Percentiles rank a stretch among this genome's conserved stretches.
Evolutionary conservation across 345 rosid species (phyloP).

Genomic region (Eutrema japonicum): DNA sequence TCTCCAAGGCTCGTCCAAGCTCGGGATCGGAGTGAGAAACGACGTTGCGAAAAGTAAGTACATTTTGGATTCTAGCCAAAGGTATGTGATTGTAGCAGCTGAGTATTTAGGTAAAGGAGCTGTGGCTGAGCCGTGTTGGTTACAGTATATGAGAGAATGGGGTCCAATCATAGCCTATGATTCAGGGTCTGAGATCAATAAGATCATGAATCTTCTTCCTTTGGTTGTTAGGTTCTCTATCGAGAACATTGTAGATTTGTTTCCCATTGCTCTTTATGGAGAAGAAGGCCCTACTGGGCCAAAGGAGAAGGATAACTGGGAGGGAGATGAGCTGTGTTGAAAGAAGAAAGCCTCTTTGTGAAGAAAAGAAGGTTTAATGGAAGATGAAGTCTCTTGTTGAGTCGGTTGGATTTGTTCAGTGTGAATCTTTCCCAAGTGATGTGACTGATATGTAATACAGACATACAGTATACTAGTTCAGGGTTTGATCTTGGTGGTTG

Average conservation of each 20-base stretch:
- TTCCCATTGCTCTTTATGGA: slow-evolving; percentile 87
- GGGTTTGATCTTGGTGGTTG: slow-evolving; percentile 10
- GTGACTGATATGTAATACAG: slow-evolving; percentile 8
- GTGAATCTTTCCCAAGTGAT: slow-evolving; percentile 16
- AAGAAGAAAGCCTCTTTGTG: background rate
- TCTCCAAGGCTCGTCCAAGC: slow-evolving; percentile 78
- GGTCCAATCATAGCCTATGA: slow-evolving; percentile 83
- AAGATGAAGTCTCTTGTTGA: slow-evolving; percentile 12
- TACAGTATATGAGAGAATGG: slow-evolving; percentile 96
- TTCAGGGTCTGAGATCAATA: slow-evolving; percentile 73
- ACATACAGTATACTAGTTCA: slow-evolving; percentile 10
- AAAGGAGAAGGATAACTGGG: slow-evolving; percentile 90
- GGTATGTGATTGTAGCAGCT: slow-evolving; percentile 68
- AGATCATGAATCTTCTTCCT: slow-evolving; percentile 71
- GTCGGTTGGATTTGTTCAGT: slow-evolving; percentile 6
- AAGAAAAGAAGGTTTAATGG: background rate
- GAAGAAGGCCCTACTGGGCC: slow-evolving; percentile 99
- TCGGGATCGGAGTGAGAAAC: slow-evolving; percentile 77
- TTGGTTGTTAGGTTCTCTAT: slow-evolving; percentile 72
- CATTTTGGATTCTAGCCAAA: slow-evolving; percentile 69
- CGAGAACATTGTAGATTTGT: slow-evolving; percentile 74
- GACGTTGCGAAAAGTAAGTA: slow-evolving; percentile 65
- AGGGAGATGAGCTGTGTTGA: slow-evolving; percentile 72
- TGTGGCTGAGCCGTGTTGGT: slow-evolving; percentile 76
- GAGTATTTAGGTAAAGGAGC: slow-evolving; percentile 74